Evolutionary conservation across 495 filamentous ascomycete species (phyloP).

Genomic region (Aspergillus heteromorphus): DNA sequence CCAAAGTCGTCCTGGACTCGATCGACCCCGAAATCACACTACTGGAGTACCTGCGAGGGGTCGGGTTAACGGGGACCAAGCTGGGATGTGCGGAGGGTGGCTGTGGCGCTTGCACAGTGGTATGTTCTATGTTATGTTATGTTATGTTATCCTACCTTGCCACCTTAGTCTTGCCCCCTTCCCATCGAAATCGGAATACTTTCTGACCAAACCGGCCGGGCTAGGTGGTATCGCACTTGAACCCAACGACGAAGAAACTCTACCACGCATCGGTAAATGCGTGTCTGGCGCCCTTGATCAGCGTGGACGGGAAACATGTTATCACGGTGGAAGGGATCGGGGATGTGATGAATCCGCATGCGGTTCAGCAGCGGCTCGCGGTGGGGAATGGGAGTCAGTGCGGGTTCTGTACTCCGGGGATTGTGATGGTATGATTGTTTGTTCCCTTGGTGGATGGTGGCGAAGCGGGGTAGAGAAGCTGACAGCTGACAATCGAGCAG

Average conservation of each 20-base stretch:
- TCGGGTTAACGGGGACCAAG: conserved; percentile 75
- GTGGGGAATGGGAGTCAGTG: conserved; percentile 65
- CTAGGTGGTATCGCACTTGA: conserved; percentile 81
- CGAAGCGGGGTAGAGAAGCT: neutral
- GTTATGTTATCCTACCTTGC: too few relatives aligned
- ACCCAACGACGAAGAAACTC: conserved; percentile 80
- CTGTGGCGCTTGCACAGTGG: conserved; percentile 95
- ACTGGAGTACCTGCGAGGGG: conserved; percentile 83
- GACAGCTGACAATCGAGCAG: conserved; percentile 49
- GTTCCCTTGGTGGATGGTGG: too few relatives aligned
- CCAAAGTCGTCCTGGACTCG: conserved; percentile 77
- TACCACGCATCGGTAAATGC: conserved; percentile 94
- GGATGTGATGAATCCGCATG: conserved; percentile 79
- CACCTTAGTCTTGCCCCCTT: neutral
- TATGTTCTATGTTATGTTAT: conserved; percentile 20
- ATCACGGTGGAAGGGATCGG: conserved; percentile 98
- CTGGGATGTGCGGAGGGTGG: conserved; percentile 90
- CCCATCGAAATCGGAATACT: neutral
- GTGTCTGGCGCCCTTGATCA: conserved; percentile 85
- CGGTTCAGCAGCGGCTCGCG: conserved; percentile 86
- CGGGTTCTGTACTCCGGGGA: conserved; percentile 93
- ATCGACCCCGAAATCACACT: conserved; percentile 89
- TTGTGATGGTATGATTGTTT: conserved; percentile 88
- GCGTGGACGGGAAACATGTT: conserved; percentile 95
- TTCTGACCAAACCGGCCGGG: neutral